Evolutionary conservation across 306 rosid genomes (phyloP).

Genomic region (Dryas drummondii): DNA sequence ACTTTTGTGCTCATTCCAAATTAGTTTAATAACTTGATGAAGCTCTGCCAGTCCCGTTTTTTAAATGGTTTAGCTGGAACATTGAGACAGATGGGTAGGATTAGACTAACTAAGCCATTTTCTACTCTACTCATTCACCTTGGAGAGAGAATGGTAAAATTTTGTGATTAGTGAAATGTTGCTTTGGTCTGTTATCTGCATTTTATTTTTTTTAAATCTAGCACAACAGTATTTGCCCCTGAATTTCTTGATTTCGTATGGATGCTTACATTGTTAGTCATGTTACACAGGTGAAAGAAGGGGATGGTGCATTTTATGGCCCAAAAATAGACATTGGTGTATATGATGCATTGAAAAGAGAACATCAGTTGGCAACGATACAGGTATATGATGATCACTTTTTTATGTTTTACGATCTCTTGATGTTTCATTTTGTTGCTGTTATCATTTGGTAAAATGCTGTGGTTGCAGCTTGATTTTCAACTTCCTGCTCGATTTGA

Average conservation of each 20-base stretch:
- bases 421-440: too few relatives aligned
- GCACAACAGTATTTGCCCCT: slow-evolving; percentile 1
- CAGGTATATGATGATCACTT: too few relatives aligned
- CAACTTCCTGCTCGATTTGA: slow-evolving; percentile 29
- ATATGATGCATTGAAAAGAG: too few relatives aligned
- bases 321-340: too few relatives aligned
- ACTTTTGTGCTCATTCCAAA: neutral
- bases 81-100: too few relatives aligned
- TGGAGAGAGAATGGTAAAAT: neutral
- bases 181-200: neutral
- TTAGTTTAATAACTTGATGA: neutral
- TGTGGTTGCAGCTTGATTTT: too few relatives aligned
- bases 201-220: neutral
- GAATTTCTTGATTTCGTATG: slow-evolving; percentile 11
- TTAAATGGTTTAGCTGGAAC: slow-evolving; percentile 9
- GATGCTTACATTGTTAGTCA: slow-evolving; percentile 47
- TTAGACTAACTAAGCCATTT: neutral
- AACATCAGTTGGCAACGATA: too few relatives aligned
- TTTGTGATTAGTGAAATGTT: neutral
- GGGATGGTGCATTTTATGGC: neutral
- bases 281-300: slow-evolving; percentile 70
- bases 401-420: too few relatives aligned
- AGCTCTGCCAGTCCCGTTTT: slow-evolving; percentile 2
- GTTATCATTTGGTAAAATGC: too few relatives aligned
- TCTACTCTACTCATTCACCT: neutral